Evolutionary conservation across 768 basidiomycete genomes (phyloP), one percentile per base, ranked within the genome.

Genomic region (Neoboletus magnificus): DNA sequence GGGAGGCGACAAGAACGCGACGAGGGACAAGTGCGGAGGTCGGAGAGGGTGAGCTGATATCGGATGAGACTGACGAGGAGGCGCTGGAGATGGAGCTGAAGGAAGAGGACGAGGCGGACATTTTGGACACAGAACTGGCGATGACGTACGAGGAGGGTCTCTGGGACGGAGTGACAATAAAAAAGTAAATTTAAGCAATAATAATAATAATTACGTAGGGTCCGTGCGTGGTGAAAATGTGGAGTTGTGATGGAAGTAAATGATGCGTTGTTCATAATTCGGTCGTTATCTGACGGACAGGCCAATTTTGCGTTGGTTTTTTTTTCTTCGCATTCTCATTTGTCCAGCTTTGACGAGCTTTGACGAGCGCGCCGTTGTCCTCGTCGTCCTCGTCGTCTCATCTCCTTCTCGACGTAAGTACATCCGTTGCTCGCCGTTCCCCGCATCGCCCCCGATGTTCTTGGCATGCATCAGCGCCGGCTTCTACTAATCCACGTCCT

Each of bases 81-180:
- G 71, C 60, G 23, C 50, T 81, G 37, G 57, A 56, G 18, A 62
- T 54, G 1, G 82, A 80, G 61, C 58, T 83, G 46, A 49, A 64
- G 22, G 77, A 77, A 9, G 83, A 84, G 30, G 72, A 65, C 7
- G 60, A 63, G 22, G 60, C 79, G 43, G 78, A 84, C 33, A 50
- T 62, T 27, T 36, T 42, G 50, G 81, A 84, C 55, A 45, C 53
- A 32, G 55, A 54, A 29, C 35, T 58, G 15, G 76, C 73, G 23
- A 62, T 55, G 32, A 56, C 50, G 22, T 73, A 76, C 50, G 81
- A 85, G 66, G 58, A 62, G 16, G 35, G 54, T n/a, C 66, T 82
- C 25, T 83, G 79, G 82, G 62, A 30, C 0, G 52, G 55, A 11
- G 20, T 56, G 22, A 39, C 7, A 12, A 13, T 41, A 23, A 23